Conservation (phyloP, 306 rosid species). For the Aeschynomene evenia region DNA sequence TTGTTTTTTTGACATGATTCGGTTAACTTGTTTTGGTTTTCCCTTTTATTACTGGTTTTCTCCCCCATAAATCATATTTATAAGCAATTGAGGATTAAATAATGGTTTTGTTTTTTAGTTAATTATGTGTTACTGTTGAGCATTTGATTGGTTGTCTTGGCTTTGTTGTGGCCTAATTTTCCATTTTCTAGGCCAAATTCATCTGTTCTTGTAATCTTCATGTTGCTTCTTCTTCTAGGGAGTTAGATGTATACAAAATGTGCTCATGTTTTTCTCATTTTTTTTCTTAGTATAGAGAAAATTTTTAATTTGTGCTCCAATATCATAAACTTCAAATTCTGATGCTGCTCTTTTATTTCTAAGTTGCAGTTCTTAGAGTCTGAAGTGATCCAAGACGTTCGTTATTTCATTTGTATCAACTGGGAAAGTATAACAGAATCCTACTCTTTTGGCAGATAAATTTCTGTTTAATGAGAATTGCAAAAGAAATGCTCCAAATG, state of each 20-base stretch:
- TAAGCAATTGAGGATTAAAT: constrained; percentile 29
- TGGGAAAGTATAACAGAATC: not conserved
- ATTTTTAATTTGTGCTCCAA: not conserved
- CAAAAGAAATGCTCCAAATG: not conserved
- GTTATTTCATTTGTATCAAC: not conserved
- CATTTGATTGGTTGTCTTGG: constrained; percentile 7
- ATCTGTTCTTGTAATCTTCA: not conserved
- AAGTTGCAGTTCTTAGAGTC: not conserved
- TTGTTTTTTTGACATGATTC: not conserved
- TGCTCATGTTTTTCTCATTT: not conserved
- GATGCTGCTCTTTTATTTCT: not conserved
- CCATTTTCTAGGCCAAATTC: not conserved
- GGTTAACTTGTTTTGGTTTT: constrained; percentile 15
- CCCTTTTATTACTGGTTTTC: constrained; percentile 26
- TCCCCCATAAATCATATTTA: not conserved
- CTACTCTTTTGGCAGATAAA: not conserved
- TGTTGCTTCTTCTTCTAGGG: not conserved
- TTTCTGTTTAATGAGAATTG: not conserved
- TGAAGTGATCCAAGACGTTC: too few relatives aligned
- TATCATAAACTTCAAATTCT: not conserved
- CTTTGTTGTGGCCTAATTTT: not conserved
- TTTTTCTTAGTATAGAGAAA: not conserved
- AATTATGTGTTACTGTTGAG: not conserved
- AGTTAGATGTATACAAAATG: not conserved
- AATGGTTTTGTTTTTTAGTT: constrained; percentile 4